phyloP scores from a whole-genome alignment of 2,329 filamentous ascomycete genomes.

The Coniochaeta sp. region DNA sequence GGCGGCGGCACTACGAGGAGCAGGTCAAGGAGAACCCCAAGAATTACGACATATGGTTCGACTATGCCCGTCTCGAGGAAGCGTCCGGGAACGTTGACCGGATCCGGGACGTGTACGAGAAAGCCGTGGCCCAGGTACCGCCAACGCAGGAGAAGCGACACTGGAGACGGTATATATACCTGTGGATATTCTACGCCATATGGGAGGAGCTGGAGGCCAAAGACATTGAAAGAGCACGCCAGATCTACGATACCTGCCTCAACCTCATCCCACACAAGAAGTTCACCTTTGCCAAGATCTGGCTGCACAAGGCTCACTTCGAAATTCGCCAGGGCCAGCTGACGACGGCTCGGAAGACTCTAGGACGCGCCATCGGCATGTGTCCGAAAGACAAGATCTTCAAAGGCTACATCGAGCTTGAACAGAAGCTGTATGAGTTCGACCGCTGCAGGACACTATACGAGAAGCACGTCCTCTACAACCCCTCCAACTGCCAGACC shows the following conservation, averaged over 20 bases:
- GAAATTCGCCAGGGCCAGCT: slow-evolving; percentile 84
- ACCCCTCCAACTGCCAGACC: slow-evolving; percentile 80
- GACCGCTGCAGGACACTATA: slow-evolving; percentile 83
- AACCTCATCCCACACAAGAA: slow-evolving; percentile 88
- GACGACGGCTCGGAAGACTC: slow-evolving; percentile 72
- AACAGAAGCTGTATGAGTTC: slow-evolving; percentile 92
- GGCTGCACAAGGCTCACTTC: slow-evolving; percentile 89
- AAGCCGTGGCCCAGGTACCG: slow-evolving; percentile 90
- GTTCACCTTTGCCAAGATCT: slow-evolving; percentile 96
- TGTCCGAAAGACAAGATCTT: slow-evolving; percentile 96
- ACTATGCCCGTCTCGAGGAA: slow-evolving; percentile 88
- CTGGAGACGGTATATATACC: slow-evolving; percentile 94
- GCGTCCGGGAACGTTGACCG: slow-evolving; percentile 73
- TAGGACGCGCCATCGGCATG: slow-evolving; percentile 86
- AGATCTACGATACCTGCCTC: slow-evolving; percentile 86
- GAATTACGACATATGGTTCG: slow-evolving; percentile 97
- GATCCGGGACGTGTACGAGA: slow-evolving; percentile 88
- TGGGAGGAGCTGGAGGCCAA: slow-evolving; percentile 87
- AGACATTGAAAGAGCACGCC: slow-evolving; percentile 69
- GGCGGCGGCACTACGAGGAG: slow-evolving; percentile 88
- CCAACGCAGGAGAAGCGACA: slow-evolving; percentile 95
- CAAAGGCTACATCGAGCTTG: slow-evolving; percentile 85
- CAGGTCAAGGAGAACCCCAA: slow-evolving; percentile 89
- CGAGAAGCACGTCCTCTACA: slow-evolving; percentile 90
- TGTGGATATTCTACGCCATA: slow-evolving; percentile 95